Base-by-base conservation (phyloP, 495 filamentous ascomycete species). In the Aspergillus nanangensis region DNA sequence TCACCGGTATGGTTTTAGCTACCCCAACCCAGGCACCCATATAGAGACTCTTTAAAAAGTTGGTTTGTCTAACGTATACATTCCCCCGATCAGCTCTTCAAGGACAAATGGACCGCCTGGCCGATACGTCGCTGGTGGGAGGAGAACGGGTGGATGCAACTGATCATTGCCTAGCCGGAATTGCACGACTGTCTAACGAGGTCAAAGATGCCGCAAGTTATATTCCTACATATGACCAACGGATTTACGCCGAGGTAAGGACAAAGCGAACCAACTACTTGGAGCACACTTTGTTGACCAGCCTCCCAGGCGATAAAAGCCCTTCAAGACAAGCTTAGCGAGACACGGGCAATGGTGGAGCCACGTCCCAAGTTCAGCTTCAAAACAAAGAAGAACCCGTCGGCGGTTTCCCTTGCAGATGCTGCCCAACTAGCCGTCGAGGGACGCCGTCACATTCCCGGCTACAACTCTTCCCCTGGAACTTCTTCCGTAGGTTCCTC, bases 161-260 rank as follows among this genome's bases (percentile, higher is more conserved):
- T 24, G 83, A 87, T 45, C 76, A 85, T 51, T 83, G 77, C 53
- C 69, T 86, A 29, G 75, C 82, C 14, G 73, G 76, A 13, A 86
- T 91, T 42, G 74, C 78, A 15, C 70, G 76, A 31, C 73, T 91
- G 13, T 85, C 83, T 1, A 75, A 79, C 46, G 78, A 84, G 44
- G 78, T 90, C 56, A 81, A 81, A 51, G 82, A 87, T 67, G 76
- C 81, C 5, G 76, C 81, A 1, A 76, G 72, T 48, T 84, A 81
- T 45, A 74, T 90, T 20, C 85, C 87, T 5, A 77, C 85, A 3
- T 87, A 89, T 54, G 87, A 92, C 46, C 87, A 89, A 58, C 73
- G 86, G 48, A 80, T 81, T 15, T 90, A 87, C 57, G 71, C 78
- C 24, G 82, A 87, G 53, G 85, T 87, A 70, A 21, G 61, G 45